These are phyloP conservation scores for Phanerochaete sordida DNA, from an alignment of 768 basidiomycete species.

Conservation along the genomic window DNA sequence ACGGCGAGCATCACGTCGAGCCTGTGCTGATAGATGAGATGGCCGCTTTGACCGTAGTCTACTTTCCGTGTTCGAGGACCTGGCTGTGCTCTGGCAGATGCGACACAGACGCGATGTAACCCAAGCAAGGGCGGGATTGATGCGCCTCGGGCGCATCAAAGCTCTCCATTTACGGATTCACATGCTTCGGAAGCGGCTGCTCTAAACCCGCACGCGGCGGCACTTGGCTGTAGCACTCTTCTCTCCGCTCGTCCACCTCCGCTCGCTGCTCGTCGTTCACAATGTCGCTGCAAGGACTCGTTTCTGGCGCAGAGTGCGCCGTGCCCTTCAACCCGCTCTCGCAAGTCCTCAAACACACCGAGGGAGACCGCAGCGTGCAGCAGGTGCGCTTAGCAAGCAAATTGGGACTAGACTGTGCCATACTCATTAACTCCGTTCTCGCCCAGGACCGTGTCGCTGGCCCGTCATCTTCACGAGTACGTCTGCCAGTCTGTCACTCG, in stretches of 20 bases:
- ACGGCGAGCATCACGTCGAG: too few species aligned
- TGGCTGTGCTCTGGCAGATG: too few species aligned
- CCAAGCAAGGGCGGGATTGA: not conserved
- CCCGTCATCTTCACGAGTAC: conserved; percentile 66
- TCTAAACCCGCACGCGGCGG: not conserved
- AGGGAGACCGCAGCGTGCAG: conserved; percentile 84
- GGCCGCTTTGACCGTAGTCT: too few species aligned
- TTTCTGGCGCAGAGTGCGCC: conserved; percentile 90
- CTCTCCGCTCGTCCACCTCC: not conserved
- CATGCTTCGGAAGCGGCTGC: conserved; percentile 4
- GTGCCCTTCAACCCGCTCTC: conserved; percentile 81
- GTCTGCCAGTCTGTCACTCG: conserved; percentile 24
- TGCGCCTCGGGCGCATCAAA: conserved; percentile 4
- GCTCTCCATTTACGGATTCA: conserved; percentile 1
- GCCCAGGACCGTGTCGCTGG: conserved; percentile 70
- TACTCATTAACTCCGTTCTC: not conserved
- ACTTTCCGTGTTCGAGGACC: too few species aligned
- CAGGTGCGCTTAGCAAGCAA: conserved; percentile 48
- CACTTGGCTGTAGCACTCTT: not conserved
- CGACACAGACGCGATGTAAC: too few species aligned
- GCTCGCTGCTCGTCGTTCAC: not conserved
- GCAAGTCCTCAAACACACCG: conserved; percentile 86
- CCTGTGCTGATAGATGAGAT: too few species aligned
- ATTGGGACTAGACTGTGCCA: not conserved
- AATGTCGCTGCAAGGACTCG: conserved; percentile 72